Conservation (phyloP, 169 alveolate species). For the Hepatocystis sp. region DNA sequence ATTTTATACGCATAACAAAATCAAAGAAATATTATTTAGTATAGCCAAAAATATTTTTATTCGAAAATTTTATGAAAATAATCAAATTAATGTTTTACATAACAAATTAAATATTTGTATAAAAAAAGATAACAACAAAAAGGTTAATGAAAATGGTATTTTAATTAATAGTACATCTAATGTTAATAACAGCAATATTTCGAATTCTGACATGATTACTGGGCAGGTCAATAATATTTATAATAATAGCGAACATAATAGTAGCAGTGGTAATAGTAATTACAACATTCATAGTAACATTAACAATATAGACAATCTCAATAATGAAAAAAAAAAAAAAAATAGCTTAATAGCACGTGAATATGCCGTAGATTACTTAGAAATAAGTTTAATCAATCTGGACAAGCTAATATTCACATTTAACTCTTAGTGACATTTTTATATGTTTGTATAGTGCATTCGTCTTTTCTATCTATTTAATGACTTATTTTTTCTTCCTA, state of each 20-base stretch:
- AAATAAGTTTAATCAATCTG: constrained; percentile 41
- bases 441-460: no score
- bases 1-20: constrained; percentile 22
- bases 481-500: no score
- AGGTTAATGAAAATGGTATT: no score
- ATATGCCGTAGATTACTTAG: constrained; percentile 65
- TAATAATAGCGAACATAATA: no score
- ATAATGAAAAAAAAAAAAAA: constrained; percentile 18
- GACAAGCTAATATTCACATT: constrained; percentile 63
- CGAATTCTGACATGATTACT: no score
- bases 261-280: no score
- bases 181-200: no score
- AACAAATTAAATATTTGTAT: constrained; percentile 48
- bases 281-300: not conserved
- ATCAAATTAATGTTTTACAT: constrained; percentile 48
- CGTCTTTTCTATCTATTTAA: no score
- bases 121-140: no score
- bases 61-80: constrained; percentile 35
- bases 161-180: no score
- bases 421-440: constrained; percentile 3
- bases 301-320: not conserved
- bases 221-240: no score
- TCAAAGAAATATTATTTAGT: constrained; percentile 32
- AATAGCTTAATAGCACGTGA: constrained; percentile 33
- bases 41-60: constrained; percentile 64